Evolutionary conservation across 176 grass and related monocot species (phyloP), one percentile per base, ranked within the genome.

Genomic region (Stipa capillata): DNA sequence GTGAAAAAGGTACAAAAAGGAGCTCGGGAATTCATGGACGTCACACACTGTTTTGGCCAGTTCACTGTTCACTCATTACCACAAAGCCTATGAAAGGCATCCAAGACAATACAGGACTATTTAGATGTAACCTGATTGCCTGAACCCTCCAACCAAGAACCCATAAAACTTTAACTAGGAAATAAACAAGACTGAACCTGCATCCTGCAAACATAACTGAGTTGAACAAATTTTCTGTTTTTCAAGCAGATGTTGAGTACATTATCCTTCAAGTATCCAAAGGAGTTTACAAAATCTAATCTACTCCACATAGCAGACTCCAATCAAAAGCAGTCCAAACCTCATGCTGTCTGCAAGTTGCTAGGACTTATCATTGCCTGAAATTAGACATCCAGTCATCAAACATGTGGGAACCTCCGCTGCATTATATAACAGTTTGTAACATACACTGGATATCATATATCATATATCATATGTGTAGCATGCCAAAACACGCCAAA

Each of bases 231-330:
- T 12, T 59, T 16, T 40, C 33, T 77, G 17, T 69, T 77, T 67
- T 31, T 28, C 39, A 58, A 69, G 15, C 20, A 59, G 27, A 56
- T 20, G 10, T 4, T 8, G 45, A 69, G 41, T 61, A 48, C 73
- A 42, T 21, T 76, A 42, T 54, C 17, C 57, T 49, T 69, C 28
- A 69, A 35, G 7, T 25, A 29, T 84, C 39, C n/a, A 69, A 62
- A 78, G 4, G 32, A 55, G 65, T 31, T 71, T 61, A 85, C 65
- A 64, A 85, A 49, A 84, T 85, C 60, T 72, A 64, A 67, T 79
- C 61, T 62, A 72, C 55, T 36, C 32, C 8, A 17, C 18, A 53
- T 12, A 72, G 35, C 35, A 43, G 56, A 45, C 11, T 41, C 41
- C 73, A 85, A 70, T 31, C 2, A 18, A 78, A 78, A 62, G 18